Base-by-base conservation (phyloP, 306 rosid species). In the Fragaria ananassa region DNA sequence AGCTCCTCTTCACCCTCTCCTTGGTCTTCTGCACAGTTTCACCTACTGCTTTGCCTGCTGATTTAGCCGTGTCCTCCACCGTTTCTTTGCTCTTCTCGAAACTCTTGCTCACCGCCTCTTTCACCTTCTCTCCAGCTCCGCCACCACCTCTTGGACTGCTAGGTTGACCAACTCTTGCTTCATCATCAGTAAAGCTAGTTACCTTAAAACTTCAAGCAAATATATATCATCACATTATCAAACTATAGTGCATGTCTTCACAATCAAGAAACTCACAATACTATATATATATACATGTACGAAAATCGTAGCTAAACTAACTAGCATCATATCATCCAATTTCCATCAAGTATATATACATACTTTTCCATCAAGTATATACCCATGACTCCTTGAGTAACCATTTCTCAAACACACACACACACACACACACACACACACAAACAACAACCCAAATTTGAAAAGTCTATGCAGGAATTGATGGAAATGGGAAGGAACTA, bases 11-110 rank as follows among this genome's bases (percentile, higher is more conserved):
- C 68, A 85, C 65, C 42, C 51, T 76, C 60, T 81, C 75, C 54
- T 60, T 76, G 1, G 83, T 78, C 66, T 70, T 75, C 10, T 74
- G 71, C 54, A 75, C 37, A 3, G 83, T 78, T 45, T 81, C 78
- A 0, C 70, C 70, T 6, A 77, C 86, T 8, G 77, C 18, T 35
- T 60, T 29, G 8, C 85, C 85, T 1, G 84, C 84, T 6, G 80
- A 47, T 64, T 83, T 81, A 9, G 87, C 89, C 1, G 85, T 68
- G 47, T 31, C 83, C 65, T 81, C 87, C 60, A 78, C 76, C 0
- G 57, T 76, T 15, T 25, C 83, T 50, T 45, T 76, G 78, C 82
- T 29, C 70, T 62, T 46, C n/a, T 42, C 80, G n/a, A 83, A 56
- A 54, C 84, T 83, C 50, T 66, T 81, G 47, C 75, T 18, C 27